These are phyloP conservation scores for Kwoniella dendrophila DNA, from an alignment of 768 basidiomycete genomes.

Conservation along the genomic window DNA sequence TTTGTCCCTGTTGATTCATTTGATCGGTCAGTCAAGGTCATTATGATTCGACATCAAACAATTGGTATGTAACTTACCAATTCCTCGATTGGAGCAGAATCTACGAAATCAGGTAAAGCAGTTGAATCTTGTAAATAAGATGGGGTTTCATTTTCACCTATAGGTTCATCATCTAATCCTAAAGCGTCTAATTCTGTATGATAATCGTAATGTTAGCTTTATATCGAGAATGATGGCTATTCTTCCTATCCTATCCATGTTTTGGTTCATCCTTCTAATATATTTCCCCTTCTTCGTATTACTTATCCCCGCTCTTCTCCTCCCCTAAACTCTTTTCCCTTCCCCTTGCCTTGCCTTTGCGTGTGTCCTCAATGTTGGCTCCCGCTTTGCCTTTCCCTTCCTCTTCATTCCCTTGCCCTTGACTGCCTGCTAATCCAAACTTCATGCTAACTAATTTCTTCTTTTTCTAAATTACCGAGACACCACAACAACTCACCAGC, in stretches of 20 bases:
- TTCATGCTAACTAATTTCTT: no score
- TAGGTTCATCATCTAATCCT: conserved; percentile 65
- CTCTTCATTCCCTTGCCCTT: no score
- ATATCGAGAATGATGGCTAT: neutral
- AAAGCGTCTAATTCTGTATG: conserved; percentile 85
- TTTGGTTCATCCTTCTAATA: no score
- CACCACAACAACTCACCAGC: conserved; percentile 70
- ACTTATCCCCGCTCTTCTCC: no score
- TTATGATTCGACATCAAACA: neutral
- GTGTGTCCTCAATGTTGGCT: no score
- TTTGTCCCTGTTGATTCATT: neutral
- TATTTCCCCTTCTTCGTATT: no score
- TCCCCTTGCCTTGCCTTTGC: no score
- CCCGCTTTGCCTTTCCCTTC: no score
- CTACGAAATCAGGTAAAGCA: conserved; percentile 88
- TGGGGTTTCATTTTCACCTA: conserved; percentile 81
- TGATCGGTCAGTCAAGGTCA: neutral
- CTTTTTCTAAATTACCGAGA: no score
- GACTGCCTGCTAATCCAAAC: no score
- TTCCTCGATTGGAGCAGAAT: conserved; percentile 76
- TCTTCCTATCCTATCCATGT: no score
- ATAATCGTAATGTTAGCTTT: neutral
- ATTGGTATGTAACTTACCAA: conserved; percentile 7
- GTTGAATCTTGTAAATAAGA: conserved; percentile 80
- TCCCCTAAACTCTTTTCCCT: no score